Conservation (phyloP, 495 filamentous ascomycete species). For the Talaromyces trachyspermus region DNA sequence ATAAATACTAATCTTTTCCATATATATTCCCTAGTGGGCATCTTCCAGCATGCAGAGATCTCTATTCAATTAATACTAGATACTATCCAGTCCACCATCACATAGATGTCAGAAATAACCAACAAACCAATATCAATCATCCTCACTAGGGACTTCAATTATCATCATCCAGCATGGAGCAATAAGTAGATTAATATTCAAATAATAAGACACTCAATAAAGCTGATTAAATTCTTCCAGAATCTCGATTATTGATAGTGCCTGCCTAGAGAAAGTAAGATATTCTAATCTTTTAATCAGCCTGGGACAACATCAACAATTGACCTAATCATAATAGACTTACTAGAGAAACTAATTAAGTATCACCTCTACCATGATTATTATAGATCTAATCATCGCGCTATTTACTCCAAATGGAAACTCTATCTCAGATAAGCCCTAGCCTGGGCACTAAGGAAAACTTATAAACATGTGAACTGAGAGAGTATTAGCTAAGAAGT, state of each 20-base stretch:
- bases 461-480: background rate
- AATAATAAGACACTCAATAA: slow-evolving; percentile 1
- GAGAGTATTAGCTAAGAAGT: background rate
- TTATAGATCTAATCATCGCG: background rate
- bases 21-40: slow-evolving; percentile 13
- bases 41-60: slow-evolving; percentile 4
- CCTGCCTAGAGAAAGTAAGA: background rate
- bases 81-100: background rate
- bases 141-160: background rate
- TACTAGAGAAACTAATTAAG: background rate
- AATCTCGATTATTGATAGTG: background rate
- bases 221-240: background rate
- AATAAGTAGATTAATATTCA: background rate
- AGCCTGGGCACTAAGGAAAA: background rate
- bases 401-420: background rate
- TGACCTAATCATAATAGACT: background rate
- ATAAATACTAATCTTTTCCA: background rate
- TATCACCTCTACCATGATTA: background rate
- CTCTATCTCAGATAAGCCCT: background rate
- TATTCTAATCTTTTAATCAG: background rate
- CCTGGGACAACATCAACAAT: background rate
- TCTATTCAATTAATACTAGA: slow-evolving; percentile 8
- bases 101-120: background rate
- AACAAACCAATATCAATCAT: slow-evolving; percentile 1
- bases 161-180: background rate